Evolutionary conservation across 257 asterid genomes (phyloP), one percentile per base, ranked within the genome.

Genomic region (Cinchona pubescens): DNA sequence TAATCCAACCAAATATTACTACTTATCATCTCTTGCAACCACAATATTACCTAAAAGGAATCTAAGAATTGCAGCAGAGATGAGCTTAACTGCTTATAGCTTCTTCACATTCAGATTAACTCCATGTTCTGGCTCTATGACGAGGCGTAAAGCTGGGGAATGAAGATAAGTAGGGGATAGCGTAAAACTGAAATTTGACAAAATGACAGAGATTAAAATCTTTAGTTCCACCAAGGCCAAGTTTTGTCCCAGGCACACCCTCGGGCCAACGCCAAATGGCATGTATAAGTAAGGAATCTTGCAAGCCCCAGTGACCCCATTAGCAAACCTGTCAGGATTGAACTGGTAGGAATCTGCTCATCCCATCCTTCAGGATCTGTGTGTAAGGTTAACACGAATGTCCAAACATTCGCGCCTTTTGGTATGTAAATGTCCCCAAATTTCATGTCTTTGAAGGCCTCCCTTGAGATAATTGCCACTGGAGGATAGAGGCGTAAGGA

Each of bases 231-330:
- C 80, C 84, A 79, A 78, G 23, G 92, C 88, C 65, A 88, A 67
- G 48, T 88, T 79, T 51, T 84, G 87, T 9, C 88, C 92, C 0
- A 88, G 55, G 49, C 88, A 86, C 53, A 81, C 77, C 0, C 88
- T 83, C 25, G 79, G 90, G 58, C 88, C 88, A 77, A 82, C 78
- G 32, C 90, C 88, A 4, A 84, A 84, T 1, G 88, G 87, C 82
- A 86, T 59, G 73, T 83, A 88, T 2, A 83, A 76, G 61, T 69
- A 71, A 0, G 87, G 92, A 67, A 32, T 74, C 79, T 84, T 86
- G 80, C 92, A 88, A 1, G 92, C 90, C 0, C 83, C 85, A 0
- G 80, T 15, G n/a, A 88, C 81, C 62, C 92, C 92, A 32, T 88
- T 84, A 7, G 75, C 61, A 70, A 88, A 86, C 72, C 90, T 81